Base-by-base conservation (phyloP, 129 eudicot genomes). In the Escallonia rubra region DNA sequence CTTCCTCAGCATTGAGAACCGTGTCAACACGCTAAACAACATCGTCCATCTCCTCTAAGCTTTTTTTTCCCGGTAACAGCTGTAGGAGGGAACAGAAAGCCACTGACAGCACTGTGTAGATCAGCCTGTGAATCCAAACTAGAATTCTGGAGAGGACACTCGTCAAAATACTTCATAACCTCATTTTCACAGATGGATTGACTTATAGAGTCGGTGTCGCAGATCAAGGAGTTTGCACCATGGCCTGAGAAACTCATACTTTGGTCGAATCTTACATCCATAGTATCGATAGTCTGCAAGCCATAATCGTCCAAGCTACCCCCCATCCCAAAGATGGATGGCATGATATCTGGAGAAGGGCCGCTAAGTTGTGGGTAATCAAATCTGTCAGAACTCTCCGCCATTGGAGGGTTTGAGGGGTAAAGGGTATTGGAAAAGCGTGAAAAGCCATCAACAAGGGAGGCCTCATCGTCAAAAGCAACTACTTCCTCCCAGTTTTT, bases 21-120 rank as follows among this genome's bases (percentile, higher is more conserved):
- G 76, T 63, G 72, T 87, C n/a, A 81, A 41, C 38, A 85, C 95
- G 44, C 81, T 73, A 9, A 66, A 80, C 59, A 87, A 65, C 55
- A 87, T 67, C 54, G 68, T 87, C 95, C 95, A 87, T 74, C 88
- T 73, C 78, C 76, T 74, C 38, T 84, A 82, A 73, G 86, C 88
- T 69, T 82, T 86, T 44, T 66, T 76, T 41, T 71, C n/a, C n/a
- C 51, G 49, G 83, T 73, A 41, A 40, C 70, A 23, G 48, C 64
- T 4, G 69, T 23, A 58, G 85, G 82, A 61, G 82, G 66, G 43
- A 66, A 57, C 60, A 80, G 59, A 76, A 82, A 80, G 70, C 81
- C 78, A 66, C 68, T 78, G 62, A 74, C 75, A 8, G 76, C 80
- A 58, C 73, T 45, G 41, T 82, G 86, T 41, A 85, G 47, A 55